These are phyloP conservation scores for Yarrowia bubula DNA, from an alignment of 805 yeast genomes.

Conservation along the genomic window DNA sequence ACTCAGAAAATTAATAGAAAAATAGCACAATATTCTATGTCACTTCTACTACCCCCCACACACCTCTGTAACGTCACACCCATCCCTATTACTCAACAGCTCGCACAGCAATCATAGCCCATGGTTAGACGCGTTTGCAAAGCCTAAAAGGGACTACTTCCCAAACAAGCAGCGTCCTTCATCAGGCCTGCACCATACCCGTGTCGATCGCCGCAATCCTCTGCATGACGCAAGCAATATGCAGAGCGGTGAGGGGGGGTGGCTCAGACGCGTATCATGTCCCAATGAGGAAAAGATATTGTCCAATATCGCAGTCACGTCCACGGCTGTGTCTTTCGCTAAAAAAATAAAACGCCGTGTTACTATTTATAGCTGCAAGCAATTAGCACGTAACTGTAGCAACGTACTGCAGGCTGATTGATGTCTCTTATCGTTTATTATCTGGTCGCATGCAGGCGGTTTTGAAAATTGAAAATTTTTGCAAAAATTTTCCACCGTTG, in stretches of 20 bases:
- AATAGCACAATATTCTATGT: too few species aligned
- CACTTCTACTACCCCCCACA: too few species aligned
- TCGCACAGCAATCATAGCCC: not conserved
- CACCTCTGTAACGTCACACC: too few species aligned
- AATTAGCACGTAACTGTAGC: too few species aligned
- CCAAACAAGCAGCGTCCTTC: not conserved
- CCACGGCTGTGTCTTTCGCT: conserved; percentile 7
- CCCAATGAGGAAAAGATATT: conserved; percentile 17
- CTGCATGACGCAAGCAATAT: not conserved
- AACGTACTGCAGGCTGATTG: too few species aligned
- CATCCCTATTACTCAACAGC: too few species aligned
- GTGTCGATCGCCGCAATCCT: conserved; percentile 11
- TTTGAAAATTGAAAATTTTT: too few species aligned
- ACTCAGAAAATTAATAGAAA: too few species aligned
- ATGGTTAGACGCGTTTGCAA: not conserved
- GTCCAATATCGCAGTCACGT: not conserved
- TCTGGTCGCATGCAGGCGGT: too few species aligned
- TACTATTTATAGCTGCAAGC: not conserved
- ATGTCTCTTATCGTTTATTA: too few species aligned
- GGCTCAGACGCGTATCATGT: not conserved
- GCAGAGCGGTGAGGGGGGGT: not conserved
- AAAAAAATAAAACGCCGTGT: not conserved
- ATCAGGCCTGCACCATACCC: not conserved
- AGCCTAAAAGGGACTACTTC: conserved; percentile 1
- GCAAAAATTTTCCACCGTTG: too few species aligned